Base-by-base conservation (phyloP, 306 rosid species). In the Fragaria ananassa region DNA sequence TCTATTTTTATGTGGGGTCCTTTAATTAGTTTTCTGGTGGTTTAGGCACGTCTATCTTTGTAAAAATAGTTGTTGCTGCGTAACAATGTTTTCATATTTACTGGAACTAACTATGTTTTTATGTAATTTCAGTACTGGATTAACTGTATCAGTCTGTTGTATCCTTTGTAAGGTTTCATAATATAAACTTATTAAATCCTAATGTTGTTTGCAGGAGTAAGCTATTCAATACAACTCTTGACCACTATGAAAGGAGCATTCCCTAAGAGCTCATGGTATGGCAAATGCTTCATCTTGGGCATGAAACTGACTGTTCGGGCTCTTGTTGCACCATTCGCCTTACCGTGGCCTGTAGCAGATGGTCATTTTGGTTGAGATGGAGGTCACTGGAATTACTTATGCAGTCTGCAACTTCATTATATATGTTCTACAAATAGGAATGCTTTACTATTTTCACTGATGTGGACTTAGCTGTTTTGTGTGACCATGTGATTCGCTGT, bases 201-300 rank as follows among this genome's bases (percentile, higher is more conserved):
- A n/a, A 77, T 86, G 62, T 64, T 41, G 69, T 81, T 70, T 77
- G 67, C 77, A 93, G 98, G 89, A 86, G 85, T 71, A 92, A 87
- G 85, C 87, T 93, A 67, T 93, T 90, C 89, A 85, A 86, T 85
- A 91, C 97, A 72, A 84, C 88, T 19, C 88, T 90, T 75, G 97
- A 91, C 89, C 97, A 91, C 69, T 88, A 93, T 84, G 90, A 85
- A 47, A 90, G 96, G 79, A 90, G 90, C 86, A 90, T 91, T 75
- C 87, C 88, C 1, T 91, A 87, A 84, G 77, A 76, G 87, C 56
- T 50, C 25, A 49, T 39, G 71, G 54, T n/a, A 76, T 53, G n/a
- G 35, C 37, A 47, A 45, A 47, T 65, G 15, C 64, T 29, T 70
- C 23, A 70, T 34, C n/a, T 53, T 2, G 34, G 10, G 25, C 27